These are phyloP conservation scores for Trametes meyenii DNA, from an alignment of 768 basidiomycete genomes.

Conservation along the genomic window DNA sequence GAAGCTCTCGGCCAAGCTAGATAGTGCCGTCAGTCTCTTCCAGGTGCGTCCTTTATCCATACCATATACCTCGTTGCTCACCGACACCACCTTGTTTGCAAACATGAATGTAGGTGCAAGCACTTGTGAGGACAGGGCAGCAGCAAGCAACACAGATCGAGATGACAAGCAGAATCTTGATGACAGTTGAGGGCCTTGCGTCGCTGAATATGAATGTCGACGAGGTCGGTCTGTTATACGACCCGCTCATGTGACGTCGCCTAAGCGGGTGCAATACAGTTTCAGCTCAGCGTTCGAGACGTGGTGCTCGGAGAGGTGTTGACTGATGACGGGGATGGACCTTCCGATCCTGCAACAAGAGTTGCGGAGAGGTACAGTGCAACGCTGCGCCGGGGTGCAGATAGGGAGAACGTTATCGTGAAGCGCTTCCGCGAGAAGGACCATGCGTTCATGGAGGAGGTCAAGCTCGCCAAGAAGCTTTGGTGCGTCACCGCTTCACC, in stretches of 20 bases:
- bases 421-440: background rate
- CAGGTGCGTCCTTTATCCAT: background rate
- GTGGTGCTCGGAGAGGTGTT: background rate
- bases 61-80: background rate
- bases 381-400: background rate
- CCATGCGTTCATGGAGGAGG: background rate
- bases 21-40: background rate
- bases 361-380: background rate
- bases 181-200: too few relatives aligned
- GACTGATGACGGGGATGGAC: background rate
- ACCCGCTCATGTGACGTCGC: too few relatives aligned
- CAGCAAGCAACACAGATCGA: too few relatives aligned
- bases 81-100: too few relatives aligned
- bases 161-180: too few relatives aligned
- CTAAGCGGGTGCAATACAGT: background rate
- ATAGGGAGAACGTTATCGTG: background rate
- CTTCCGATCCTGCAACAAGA: background rate
- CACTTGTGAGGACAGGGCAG: too few relatives aligned
- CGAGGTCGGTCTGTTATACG: too few relatives aligned
- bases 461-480: constrained; percentile 3
- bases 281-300: background rate
- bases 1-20: background rate
- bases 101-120: too few relatives aligned
- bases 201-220: too few relatives aligned
- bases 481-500: background rate